Evolutionary conservation across 805 yeast genomes (phyloP), one percentile per base, ranked within the genome.

Genomic region (Schwanniomyces polymorphus): DNA sequence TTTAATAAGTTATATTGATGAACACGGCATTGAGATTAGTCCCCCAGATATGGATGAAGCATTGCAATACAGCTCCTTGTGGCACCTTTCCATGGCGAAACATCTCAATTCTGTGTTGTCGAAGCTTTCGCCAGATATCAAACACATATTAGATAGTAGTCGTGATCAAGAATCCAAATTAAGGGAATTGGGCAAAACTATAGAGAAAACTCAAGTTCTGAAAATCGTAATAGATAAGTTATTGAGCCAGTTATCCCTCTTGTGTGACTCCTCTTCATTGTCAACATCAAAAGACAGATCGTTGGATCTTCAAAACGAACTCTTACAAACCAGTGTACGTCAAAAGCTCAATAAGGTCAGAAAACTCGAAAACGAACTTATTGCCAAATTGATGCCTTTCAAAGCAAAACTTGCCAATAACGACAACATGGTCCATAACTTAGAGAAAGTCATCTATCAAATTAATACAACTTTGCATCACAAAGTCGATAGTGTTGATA

Each of bases 371-470:
- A 60, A 60, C 12, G 53, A 63, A 28, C 48, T 68, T 8, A 44
- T 59, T 27, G 45, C 54, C 21, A 54, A 54, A 38, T 47, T 73
- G 54, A 58, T 72, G 49, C 71, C 74, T 1, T 51, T 72, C 8
- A 71, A 70, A 44, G 67, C 70, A 2, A 58, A 54, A 38, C 41
- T 51, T 5, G 44, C 50, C 12, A 38, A 56, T 2, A 53, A 56
- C 27, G 56, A 56, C 8, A 45, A 53, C 5, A 48, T 58, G 16
- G 47, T 62, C 12, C 53, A 51, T 6, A 65, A 63, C 44, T 53
- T 68, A 44, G 71, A 66, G 42, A 51, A 53, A 37, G 60, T 67
- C 2, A 56, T 67, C 2, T 67, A 52, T 43, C 64, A 66, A 45
- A 47, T 68, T 14, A 60, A 67, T 45, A 53, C 55, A 34, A 53